phyloP scores from a whole-genome alignment of 192 early-diverging fungal species.

The Polychytrium aggregatum region DNA sequence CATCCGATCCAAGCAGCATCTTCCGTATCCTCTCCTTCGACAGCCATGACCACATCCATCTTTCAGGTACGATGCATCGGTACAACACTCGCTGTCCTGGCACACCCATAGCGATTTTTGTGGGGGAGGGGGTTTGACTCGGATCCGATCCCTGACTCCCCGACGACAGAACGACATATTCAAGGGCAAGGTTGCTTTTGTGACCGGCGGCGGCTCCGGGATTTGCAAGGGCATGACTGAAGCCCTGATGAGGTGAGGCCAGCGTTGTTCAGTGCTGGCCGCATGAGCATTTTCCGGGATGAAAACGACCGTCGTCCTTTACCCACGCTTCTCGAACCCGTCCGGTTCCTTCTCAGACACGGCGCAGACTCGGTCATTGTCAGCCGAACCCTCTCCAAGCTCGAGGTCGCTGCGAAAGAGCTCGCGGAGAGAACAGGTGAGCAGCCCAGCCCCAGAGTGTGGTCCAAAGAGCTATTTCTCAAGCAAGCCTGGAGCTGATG shows the following conservation, averaged over 20 bases:
- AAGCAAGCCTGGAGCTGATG: too few species aligned
- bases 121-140: too few species aligned
- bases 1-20: too few species aligned
- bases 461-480: too few species aligned
- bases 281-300: conserved; percentile 1
- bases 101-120: too few species aligned
- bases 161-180: conserved; percentile 32
- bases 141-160: too few species aligned
- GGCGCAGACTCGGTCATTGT: conserved; percentile 44
- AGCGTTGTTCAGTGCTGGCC: conserved; percentile 16
- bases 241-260: conserved; percentile 46
- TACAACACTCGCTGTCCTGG: too few species aligned
- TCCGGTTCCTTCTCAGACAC: conserved; percentile 8
- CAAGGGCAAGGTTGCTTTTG: conserved; percentile 51
- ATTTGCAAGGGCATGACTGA: conserved; percentile 60
- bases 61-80: too few species aligned
- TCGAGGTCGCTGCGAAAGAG: conserved; percentile 55
- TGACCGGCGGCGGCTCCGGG: conserved; percentile 57
- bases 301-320: conserved; percentile 6
- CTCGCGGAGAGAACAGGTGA: conserved; percentile 43
- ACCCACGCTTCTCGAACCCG: too few species aligned
- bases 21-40: too few species aligned
- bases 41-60: too few species aligned
- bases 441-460: not conserved
- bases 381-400: conserved; percentile 50